These are phyloP conservation scores for Vigna mungo DNA, from an alignment of 306 rosid genomes.

Conservation along the genomic window DNA sequence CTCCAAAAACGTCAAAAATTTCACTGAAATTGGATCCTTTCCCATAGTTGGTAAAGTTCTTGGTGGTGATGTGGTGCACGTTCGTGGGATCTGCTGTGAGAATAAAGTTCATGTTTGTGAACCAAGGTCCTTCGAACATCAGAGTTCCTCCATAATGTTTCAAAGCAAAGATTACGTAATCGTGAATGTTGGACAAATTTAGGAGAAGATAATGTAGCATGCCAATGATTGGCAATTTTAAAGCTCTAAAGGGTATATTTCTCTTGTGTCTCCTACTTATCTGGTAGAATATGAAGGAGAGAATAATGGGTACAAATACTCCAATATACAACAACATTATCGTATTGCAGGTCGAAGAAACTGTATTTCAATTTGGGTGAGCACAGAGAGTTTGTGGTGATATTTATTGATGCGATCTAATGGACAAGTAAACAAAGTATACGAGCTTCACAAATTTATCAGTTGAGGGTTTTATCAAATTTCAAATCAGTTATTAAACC, in stretches of 20 bases:
- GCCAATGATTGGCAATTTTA: conserved; percentile 44
- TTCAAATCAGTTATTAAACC: not conserved
- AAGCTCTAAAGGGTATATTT: not conserved
- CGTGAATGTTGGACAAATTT: conserved; percentile 36
- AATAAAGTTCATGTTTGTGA: conserved; percentile 25
- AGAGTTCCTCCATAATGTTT: conserved; percentile 40
- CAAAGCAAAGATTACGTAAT: not conserved
- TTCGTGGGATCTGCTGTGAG: conserved; percentile 51
- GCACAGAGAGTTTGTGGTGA: not conserved
- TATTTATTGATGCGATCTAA: not conserved
- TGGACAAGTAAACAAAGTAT: not conserved
- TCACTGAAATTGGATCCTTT: conserved; percentile 38
- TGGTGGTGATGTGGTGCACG: conserved; percentile 43
- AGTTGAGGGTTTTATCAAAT: not conserved
- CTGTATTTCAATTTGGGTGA: not conserved
- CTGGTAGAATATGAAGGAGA: conserved; percentile 6
- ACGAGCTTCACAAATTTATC: not conserved
- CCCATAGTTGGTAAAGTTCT: conserved; percentile 32
- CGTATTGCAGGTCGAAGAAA: not conserved
- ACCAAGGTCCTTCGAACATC: conserved; percentile 51
- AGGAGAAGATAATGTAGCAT: conserved; percentile 26
- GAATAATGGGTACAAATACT: not conserved
- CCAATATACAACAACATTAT: not conserved
- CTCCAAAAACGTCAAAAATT: conserved; percentile 39
- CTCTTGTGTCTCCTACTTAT: conserved; percentile 9